Base-by-base conservation (phyloP, 1,139 yeast genomes). In the Protomyces inouyei region DNA sequence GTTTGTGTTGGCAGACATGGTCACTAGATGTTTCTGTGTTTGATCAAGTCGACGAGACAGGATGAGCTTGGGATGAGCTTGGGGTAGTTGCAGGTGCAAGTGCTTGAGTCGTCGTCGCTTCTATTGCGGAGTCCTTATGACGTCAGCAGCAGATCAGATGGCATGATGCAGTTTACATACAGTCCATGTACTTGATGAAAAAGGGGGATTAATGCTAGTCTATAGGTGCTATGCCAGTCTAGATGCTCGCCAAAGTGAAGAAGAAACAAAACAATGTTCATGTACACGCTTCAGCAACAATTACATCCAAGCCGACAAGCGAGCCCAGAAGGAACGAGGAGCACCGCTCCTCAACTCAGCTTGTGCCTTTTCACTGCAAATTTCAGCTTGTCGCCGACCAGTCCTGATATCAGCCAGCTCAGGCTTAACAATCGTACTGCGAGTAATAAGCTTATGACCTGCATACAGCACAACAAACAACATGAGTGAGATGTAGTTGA, bases 401-500 rank as follows among this genome's bases (percentile, higher is more conserved):
- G 55, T 57, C 46, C 18, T 21, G 21, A 83, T 73, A 71, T 83
- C 86, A 60, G 83, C 75, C 75, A 68, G 75, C 21, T 70, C 76
- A 61, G 82, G 76, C 55, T 80, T 80, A 66, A 76, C 76, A 64
- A 74, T 74, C 9, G n/a, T n/a, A 9, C 66, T 54, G 45, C 79
- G 77, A 55, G 77, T 75, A 71, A 74, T 80, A 25, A 82, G 16
- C 75, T 82, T 82, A 75, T 83, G 85, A 32, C 81, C 85, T 56
- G 82, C 28, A 73, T 80, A 83, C 68, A 80, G 76, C 12, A 73
- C 73, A 6, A 80, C 64, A 71, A 82, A 80, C 59, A 84, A 78
- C 28, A 81, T 81, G 59, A 80, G 75, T 63, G 85, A 83, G 72
- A 84, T 73, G 73, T 83, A 83, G 66, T 80, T 77, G 69, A 79